phyloP scores from a whole-genome alignment of 345 rosid species.

The Boechera divaricarpa region DNA sequence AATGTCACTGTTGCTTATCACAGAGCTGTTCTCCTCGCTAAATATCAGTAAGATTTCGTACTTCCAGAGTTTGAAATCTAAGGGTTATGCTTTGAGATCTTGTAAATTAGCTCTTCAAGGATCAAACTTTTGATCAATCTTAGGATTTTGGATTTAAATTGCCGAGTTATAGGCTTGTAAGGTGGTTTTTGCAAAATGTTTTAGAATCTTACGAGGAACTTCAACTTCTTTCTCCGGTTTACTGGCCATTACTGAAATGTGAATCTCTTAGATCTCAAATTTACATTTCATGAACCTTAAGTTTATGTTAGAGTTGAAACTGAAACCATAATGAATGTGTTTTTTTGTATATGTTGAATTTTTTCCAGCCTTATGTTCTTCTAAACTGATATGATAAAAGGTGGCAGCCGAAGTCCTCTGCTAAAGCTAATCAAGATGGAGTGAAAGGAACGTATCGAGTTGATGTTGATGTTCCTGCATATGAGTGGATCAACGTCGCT shows the following conservation, averaged over 20 bases:
- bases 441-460: slow-evolving; percentile 67
- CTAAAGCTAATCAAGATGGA: slow-evolving; percentile 46
- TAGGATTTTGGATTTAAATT: slow-evolving; percentile 10
- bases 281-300: not conserved
- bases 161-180: slow-evolving; percentile 4
- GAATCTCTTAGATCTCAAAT: not conserved
- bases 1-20: slow-evolving; percentile 94
- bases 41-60: slow-evolving; percentile 60
- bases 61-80: not conserved
- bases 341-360: slow-evolving; percentile 20
- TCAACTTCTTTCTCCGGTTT: not conserved
- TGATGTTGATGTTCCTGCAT: slow-evolving; percentile 90
- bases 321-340: slow-evolving; percentile 3
- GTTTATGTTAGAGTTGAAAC: slow-evolving; percentile 27
- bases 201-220: not conserved
- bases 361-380: slow-evolving; percentile 26
- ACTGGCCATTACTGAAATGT: not conserved
- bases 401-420: slow-evolving; percentile 71
- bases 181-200: not conserved
- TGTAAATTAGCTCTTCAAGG: slow-evolving; percentile 4
- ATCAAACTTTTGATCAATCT: slow-evolving; percentile 1
- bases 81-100: not conserved
- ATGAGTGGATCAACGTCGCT: slow-evolving; percentile 73
- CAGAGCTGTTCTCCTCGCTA: slow-evolving; percentile 85
- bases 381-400: slow-evolving; percentile 70